Conservation (phyloP, 441 rosid species). For the Adansonia rubrostipa region DNA sequence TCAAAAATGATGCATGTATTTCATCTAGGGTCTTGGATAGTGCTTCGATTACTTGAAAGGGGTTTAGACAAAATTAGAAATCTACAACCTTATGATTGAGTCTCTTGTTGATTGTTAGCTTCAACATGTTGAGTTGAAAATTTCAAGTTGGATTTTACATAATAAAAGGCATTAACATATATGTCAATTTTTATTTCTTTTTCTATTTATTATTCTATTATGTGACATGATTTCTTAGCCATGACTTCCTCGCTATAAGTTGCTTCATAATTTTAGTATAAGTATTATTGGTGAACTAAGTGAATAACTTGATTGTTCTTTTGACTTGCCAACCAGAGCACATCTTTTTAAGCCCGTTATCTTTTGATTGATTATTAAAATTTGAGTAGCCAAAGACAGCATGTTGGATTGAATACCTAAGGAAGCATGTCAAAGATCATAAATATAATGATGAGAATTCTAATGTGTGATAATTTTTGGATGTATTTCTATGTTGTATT, state of each 20-base stretch:
- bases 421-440: background rate
- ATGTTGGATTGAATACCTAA: slow-evolving; percentile 4
- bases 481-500: background rate
- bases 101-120: too few relatives aligned
- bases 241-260: background rate
- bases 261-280: slow-evolving; percentile 43
- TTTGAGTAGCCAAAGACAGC: background rate
- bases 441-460: background rate
- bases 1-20: too few relatives aligned
- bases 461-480: background rate
- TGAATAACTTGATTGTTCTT: slow-evolving; percentile 73
- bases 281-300: slow-evolving; percentile 88
- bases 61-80: too few relatives aligned
- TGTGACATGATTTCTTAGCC: too few relatives aligned
- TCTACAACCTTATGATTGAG: too few relatives aligned
- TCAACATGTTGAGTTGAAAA: too few relatives aligned
- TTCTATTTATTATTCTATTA: too few relatives aligned
- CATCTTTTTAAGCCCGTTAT: slow-evolving; percentile 88
- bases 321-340: slow-evolving; percentile 79
- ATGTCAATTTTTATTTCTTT: too few relatives aligned
- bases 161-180: too few relatives aligned
- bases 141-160: too few relatives aligned
- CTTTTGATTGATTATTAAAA: slow-evolving; percentile 47
- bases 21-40: too few relatives aligned
- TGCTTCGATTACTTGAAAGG: too few relatives aligned